Evolutionary conservation across 306 rosid species (phyloP), one percentile per base, ranked within the genome.

Genomic region (Citrullus colocynthis): DNA sequence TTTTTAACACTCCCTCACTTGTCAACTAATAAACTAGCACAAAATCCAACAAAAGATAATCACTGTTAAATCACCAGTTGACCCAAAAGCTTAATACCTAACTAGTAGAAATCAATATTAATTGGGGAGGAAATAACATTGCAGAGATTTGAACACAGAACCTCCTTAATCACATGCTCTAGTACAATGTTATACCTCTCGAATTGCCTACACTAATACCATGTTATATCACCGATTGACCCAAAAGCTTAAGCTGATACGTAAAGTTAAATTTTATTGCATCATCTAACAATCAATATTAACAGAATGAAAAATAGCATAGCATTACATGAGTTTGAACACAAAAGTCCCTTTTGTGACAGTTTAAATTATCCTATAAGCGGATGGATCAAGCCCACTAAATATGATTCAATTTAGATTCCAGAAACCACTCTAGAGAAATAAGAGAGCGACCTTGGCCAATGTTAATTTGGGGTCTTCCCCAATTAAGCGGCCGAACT

Each of bases 381-480:
- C 32, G 2, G 4, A 30, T 28, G 24, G 36, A 58, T 21, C 21
- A 63, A 17, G 14, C 42, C 77, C 77, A 49, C 3, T 48, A 73
- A 28, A 30, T 48, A 0, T 16, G 11, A 51, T 30, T 15, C 45
- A 73, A 28, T 73, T 14, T 48, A 45, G 75, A 71, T 13, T 71
- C 36, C 24, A 44, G 39, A 48, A 48, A 24, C 41, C 41, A 48
- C n/a, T 49, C 42, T 45, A 44, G 6, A 64, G 74, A 62, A 24
- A 28, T 15, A 61, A 13, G 14, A 62, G 66, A 15, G 77, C 59
- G 70, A 95, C 99, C 97, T 92, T 92, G 61, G 98, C 97, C 71
- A 91, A 84, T 69, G 99, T 92, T 75, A 96, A 92, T 63, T 92
- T 88, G 6, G 99, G 99, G 87, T 96, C 99, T 79, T 92, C 98